Conservation (phyloP, 1,284 basidiomycete species). For the Ceraceosorus guamensis region DNA sequence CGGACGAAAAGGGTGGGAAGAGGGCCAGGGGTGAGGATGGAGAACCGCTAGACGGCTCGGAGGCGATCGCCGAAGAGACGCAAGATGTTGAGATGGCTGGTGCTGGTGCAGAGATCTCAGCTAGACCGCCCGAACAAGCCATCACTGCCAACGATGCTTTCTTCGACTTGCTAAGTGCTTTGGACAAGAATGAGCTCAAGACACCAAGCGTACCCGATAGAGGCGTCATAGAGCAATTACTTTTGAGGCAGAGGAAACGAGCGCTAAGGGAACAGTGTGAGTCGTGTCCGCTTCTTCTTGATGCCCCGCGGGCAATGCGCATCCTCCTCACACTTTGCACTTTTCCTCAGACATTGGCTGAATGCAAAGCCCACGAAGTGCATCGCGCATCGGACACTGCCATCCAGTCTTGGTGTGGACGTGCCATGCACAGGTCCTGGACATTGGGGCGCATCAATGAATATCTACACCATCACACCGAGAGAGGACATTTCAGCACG, state of each 20-base stretch:
- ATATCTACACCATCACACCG: no score
- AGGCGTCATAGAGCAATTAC: slow-evolving; percentile 69
- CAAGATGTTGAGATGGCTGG: slow-evolving; percentile 4
- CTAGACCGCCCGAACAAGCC: slow-evolving; percentile 12
- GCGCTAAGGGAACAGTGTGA: slow-evolving; percentile 60
- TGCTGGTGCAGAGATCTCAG: slow-evolving; percentile 14
- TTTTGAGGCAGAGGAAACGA: slow-evolving; percentile 72
- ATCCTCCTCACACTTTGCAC: no score
- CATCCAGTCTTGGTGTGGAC: no score
- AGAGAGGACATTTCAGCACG: no score
- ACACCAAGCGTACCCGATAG: slow-evolving; percentile 52
- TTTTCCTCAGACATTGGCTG: no score
- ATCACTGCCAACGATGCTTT: slow-evolving; percentile 32
- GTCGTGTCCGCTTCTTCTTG: no score
- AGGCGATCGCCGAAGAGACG: not conserved
- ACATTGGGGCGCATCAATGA: no score
- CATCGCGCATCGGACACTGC: no score
- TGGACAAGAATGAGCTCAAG: slow-evolving; percentile 64
- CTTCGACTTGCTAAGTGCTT: slow-evolving; percentile 51
- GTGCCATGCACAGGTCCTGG: no score
- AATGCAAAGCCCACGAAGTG: no score
- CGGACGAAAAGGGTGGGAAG: slow-evolving; percentile 8
- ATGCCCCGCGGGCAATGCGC: no score
- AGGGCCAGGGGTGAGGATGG: not conserved
- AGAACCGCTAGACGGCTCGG: slow-evolving; percentile 2